Conservation (phyloP, 371 early-diverging fungal genomes). For the Apophysomyces variabilis region DNA sequence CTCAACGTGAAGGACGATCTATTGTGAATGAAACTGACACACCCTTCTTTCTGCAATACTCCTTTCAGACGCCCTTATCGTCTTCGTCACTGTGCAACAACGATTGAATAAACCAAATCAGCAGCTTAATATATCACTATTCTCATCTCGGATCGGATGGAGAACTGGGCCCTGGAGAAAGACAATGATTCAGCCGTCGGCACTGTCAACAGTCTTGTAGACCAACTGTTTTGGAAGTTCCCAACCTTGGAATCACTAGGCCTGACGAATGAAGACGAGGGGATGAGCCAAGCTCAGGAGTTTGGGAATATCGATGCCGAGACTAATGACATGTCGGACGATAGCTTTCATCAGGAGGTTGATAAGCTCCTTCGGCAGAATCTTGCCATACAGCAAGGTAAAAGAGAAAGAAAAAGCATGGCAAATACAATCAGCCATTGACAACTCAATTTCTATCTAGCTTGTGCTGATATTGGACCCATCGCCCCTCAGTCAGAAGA, state of each 20-base stretch:
- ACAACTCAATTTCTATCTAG: conserved; percentile 1
- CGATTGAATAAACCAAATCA: conserved; percentile 8
- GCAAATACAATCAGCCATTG: not conserved
- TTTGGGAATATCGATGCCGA: conserved; percentile 30
- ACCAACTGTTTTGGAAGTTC: conserved; percentile 25
- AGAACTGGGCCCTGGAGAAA: conserved; percentile 25
- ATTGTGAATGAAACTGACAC: conserved; percentile 12
- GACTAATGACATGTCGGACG: conserved; percentile 21
- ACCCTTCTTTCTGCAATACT: conserved; percentile 11
- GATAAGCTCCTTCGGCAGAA: conserved; percentile 42
- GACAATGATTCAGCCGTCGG: conserved; percentile 23
- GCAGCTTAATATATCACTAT: not conserved
- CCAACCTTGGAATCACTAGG: conserved; percentile 20
- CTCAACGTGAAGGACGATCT: conserved; percentile 11
- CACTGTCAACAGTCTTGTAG: conserved; percentile 21
- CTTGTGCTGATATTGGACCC: conserved; percentile 1
- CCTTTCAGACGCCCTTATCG: conserved; percentile 12
- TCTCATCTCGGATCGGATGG: conserved; percentile 19
- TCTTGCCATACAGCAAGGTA: conserved; percentile 34
- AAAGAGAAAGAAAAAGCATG: not conserved
- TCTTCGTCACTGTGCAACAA: conserved; percentile 11
- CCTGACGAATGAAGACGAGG: conserved; percentile 17
- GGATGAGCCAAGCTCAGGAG: conserved; percentile 32
- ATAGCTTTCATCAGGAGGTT: conserved; percentile 35
- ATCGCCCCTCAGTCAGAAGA: conserved; percentile 6